Conservation (phyloP, 2,329 filamentous ascomycete species). For the Colletotrichum eremochloae region DNA sequence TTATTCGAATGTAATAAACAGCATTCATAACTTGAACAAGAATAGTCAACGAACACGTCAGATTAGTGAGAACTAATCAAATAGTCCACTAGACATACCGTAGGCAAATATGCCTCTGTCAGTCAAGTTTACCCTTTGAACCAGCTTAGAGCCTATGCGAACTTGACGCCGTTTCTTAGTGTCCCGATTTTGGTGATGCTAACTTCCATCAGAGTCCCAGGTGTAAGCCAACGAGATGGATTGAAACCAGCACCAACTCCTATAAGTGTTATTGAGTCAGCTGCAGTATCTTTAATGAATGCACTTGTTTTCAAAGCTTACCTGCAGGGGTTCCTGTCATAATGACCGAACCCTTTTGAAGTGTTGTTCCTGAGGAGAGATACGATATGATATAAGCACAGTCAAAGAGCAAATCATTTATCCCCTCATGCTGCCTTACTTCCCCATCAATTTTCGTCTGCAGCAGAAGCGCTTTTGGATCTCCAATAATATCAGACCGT, state of each 20-base stretch:
- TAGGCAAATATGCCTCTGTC: too few species aligned
- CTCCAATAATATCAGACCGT: conserved; percentile 54
- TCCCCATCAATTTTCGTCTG: conserved; percentile 63
- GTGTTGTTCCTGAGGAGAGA: conserved; percentile 57
- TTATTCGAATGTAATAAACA: neutral
- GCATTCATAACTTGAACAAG: neutral
- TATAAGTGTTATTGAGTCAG: conserved; percentile 20
- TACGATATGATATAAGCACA: conserved; percentile 54
- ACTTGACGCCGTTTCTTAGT: conserved; percentile 53
- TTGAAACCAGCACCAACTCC: conserved; percentile 59
- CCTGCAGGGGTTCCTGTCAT: conserved; percentile 62
- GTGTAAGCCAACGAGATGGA: conserved; percentile 54
- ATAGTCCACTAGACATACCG: neutral
- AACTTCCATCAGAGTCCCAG: conserved; percentile 57
- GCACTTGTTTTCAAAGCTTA: conserved; percentile 21
- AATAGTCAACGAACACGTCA: neutral
- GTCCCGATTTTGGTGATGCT: conserved; percentile 57
- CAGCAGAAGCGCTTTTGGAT: conserved; percentile 58
- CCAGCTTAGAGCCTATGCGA: conserved; percentile 18
- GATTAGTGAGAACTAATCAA: neutral
- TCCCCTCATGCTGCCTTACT: conserved; percentile 57
- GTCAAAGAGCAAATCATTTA: conserved; percentile 61
- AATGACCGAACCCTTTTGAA: conserved; percentile 58
- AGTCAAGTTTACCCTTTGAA: too few species aligned
- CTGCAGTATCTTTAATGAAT: too few species aligned